Conservation (phyloP, 1,284 basidiomycete genomes). For the Chalciporus piperatoides region DNA sequence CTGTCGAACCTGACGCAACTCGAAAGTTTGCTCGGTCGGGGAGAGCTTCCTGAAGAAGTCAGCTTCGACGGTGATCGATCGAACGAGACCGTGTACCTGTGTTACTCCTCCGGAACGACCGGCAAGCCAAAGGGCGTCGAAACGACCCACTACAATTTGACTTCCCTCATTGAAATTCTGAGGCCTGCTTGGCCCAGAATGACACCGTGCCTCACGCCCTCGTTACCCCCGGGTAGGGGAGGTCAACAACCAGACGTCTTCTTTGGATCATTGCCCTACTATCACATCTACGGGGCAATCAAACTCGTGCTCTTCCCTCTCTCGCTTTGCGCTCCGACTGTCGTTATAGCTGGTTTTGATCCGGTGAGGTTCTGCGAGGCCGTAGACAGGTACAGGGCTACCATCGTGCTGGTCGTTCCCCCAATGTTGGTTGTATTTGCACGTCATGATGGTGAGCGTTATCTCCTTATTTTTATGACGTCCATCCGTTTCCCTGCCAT, state of each 20-base stretch:
- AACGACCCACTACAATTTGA: conserved; percentile 68
- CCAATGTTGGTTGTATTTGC: conserved; percentile 77
- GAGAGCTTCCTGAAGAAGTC: conserved; percentile 45
- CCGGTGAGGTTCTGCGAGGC: conserved; percentile 65
- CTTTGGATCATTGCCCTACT: conserved; percentile 57
- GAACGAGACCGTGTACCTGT: conserved; percentile 57
- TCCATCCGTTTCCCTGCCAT: neutral
- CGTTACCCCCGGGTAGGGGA: conserved; percentile 1
- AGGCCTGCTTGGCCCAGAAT: conserved; percentile 39
- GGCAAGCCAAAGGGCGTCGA: conserved; percentile 60
- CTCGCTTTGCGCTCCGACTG: conserved; percentile 52
- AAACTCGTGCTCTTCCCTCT: conserved; percentile 63
- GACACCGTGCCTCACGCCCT: conserved; percentile 25
- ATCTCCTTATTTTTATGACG: neutral
- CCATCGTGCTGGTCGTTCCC: conserved; percentile 70
- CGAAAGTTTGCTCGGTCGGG: conserved; percentile 43
- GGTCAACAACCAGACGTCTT: conserved; percentile 40
- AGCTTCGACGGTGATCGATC: conserved; percentile 46
- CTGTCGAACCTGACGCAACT: conserved; percentile 33
- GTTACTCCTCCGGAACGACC: conserved; percentile 66
- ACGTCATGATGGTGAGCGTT: conserved; percentile 52
- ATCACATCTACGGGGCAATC: conserved; percentile 52
- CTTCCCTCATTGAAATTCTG: conserved; percentile 46
- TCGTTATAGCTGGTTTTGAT: conserved; percentile 74
- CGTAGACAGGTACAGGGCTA: conserved; percentile 65